Percentiles rank a stretch among this genome's conserved stretches.
Conservation (phyloP, 2,329 filamentous ascomycete species). For the Stachybotrys elegans region DNA sequence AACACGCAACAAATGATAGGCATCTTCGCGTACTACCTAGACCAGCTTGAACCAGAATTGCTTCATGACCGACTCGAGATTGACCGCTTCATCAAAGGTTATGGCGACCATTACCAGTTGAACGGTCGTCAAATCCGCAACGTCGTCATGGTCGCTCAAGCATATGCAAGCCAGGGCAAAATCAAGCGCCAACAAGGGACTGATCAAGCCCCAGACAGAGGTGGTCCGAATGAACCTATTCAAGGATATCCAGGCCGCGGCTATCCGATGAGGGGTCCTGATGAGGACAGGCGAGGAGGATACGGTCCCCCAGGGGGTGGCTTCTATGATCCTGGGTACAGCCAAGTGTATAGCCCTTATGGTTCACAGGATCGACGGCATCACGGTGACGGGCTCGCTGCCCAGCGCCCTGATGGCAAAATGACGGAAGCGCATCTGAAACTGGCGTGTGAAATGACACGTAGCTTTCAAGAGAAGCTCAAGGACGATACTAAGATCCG, state of each 20-base stretch:
- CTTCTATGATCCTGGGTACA: no score
- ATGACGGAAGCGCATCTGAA: neutral
- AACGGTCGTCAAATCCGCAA: neutral
- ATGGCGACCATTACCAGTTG: neutral
- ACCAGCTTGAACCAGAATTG: neutral
- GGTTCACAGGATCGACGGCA: no score
- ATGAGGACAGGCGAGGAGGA: no score
- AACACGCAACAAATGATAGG: neutral
- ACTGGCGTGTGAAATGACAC: neutral
- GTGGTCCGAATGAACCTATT: no score
- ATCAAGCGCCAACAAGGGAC: neutral
- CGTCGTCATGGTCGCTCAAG: neutral
- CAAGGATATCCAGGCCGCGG: no score
- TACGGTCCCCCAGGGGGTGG: no score
- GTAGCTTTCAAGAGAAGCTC: neutral
- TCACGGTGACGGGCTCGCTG: no score
- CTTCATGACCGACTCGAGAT: neutral
- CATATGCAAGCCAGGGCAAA: no score
- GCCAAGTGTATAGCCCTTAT: no score
- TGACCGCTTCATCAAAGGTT: neutral
- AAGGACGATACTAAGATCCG: neutral
- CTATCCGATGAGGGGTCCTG: no score
- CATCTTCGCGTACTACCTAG: neutral
- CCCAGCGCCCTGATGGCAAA: no score
- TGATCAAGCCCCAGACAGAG: neutral